Evolutionary conservation across 352 stramenopile genomes (phyloP).

Genomic region (Globisporangium emineosum): DNA sequence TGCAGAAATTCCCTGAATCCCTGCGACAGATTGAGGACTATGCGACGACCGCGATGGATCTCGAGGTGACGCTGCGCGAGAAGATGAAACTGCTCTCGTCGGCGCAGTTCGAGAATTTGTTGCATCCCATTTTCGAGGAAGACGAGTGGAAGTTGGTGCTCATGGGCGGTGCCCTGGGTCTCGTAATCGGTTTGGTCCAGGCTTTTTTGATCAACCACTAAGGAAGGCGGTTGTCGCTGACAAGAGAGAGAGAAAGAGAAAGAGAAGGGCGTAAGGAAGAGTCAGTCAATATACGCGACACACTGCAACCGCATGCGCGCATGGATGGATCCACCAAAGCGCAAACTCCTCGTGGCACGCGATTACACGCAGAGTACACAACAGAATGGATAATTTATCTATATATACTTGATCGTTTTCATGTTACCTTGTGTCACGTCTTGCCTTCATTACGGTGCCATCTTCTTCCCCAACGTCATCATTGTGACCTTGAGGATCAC

Average conservation of each 20-base stretch:
- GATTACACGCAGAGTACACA: slow-evolving; percentile 7
- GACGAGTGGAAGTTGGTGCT: slow-evolving; percentile 98
- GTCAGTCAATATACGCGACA: neutral
- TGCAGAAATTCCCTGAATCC: slow-evolving; percentile 82
- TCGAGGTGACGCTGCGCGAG: slow-evolving; percentile 89
- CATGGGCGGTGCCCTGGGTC: slow-evolving; percentile 92
- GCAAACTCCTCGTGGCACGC: slow-evolving; percentile 10
- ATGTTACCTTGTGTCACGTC: slow-evolving; percentile 7
- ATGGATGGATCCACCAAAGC: neutral
- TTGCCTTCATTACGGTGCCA: neutral
- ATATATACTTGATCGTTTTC: slow-evolving; percentile 32
- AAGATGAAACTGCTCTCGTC: slow-evolving; percentile 90
- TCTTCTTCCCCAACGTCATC: too few relatives aligned
- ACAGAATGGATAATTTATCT: slow-evolving; percentile 50
- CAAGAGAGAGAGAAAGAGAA: neutral
- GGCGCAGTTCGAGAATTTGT: slow-evolving; percentile 93
- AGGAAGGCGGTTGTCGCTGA: neutral
- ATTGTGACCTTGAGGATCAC: neutral
- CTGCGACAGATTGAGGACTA: slow-evolving; percentile 92
- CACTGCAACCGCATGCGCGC: neutral
- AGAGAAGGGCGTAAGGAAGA: neutral
- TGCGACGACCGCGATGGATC: slow-evolving; percentile 88
- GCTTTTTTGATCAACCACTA: slow-evolving; percentile 87
- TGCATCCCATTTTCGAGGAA: slow-evolving; percentile 98
- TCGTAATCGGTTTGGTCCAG: slow-evolving; percentile 91